Percentiles rank a stretch among this genome's conserved stretches.
Conservation (phyloP, 2,329 filamentous ascomycete species). For the Helotiales sp. region DNA sequence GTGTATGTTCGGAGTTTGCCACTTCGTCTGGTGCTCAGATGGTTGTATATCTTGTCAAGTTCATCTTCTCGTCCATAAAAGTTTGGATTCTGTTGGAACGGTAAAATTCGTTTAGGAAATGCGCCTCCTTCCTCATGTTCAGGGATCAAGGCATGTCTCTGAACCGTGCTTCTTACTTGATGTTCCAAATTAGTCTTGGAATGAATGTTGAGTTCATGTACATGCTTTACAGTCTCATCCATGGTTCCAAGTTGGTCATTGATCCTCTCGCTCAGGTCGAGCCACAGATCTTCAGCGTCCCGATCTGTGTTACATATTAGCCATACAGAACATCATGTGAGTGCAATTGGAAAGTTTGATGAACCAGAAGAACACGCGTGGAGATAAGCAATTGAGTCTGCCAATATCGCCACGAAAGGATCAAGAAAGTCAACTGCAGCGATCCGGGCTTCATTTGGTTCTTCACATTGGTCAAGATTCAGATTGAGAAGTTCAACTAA, state of each 20-base stretch:
- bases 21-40: constrained; percentile 13
- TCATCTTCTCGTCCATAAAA: constrained; percentile 28
- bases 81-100: constrained; percentile 7
- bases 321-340: neutral
- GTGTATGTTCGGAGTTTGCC: constrained; percentile 25
- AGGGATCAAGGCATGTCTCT: constrained; percentile 10
- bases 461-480: constrained; percentile 18
- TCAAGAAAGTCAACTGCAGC: constrained; percentile 13
- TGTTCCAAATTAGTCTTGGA: constrained; percentile 19
- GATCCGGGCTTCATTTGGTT: constrained; percentile 17
- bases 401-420: neutral
- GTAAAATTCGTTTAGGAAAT: constrained; percentile 17
- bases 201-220: constrained; percentile 22
- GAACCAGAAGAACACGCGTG: neutral
- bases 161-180: constrained; percentile 10
- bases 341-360: neutral
- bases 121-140: constrained; percentile 14
- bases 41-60: constrained; percentile 23
- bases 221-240: constrained; percentile 18
- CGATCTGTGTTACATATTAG: constrained; percentile 7
- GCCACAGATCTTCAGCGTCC: constrained; percentile 12
- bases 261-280: constrained; percentile 8
- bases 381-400: constrained; percentile 1
- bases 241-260: constrained; percentile 10
- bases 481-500: constrained; percentile 19